These are phyloP conservation scores for Aureobasidium pullulans DNA, from an alignment of 2,329 filamentous ascomycete species.

Conservation along the genomic window DNA sequence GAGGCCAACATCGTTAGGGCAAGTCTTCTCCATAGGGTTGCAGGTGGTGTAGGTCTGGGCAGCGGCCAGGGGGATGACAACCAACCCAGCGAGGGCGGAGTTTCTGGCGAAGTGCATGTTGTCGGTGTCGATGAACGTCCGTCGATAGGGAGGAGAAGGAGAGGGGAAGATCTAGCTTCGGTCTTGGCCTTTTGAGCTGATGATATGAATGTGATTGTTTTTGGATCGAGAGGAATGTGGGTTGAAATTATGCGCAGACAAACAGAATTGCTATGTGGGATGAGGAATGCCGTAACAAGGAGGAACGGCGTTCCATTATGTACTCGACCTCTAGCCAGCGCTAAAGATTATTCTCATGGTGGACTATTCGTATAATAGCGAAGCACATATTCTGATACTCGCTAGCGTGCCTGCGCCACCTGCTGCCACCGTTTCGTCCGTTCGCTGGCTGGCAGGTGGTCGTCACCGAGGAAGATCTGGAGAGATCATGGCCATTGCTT, in stretches of 20 bases:
- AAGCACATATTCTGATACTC: slow-evolving; percentile 12
- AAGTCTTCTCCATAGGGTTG: slow-evolving; percentile 65
- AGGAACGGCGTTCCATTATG: slow-evolving; percentile 10
- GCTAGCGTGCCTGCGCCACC: slow-evolving; percentile 12
- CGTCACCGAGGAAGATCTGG: slow-evolving; percentile 7
- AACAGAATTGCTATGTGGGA: background rate
- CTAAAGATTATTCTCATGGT: background rate
- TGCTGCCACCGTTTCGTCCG: slow-evolving; percentile 10
- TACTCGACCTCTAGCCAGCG: background rate
- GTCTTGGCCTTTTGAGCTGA: slow-evolving; percentile 5
- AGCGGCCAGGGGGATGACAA: slow-evolving; percentile 40
- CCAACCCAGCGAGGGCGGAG: slow-evolving; percentile 29
- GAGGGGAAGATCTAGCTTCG: background rate
- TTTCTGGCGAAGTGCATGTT: slow-evolving; percentile 28
- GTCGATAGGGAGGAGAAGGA: background rate
- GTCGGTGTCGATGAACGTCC: slow-evolving; percentile 12
- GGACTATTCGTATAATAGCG: slow-evolving; percentile 10
- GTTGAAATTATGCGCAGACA: background rate
- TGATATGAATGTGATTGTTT: slow-evolving; percentile 10
- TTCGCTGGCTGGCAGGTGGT: slow-evolving; percentile 1
- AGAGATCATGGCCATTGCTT: background rate
- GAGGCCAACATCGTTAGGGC: slow-evolving; percentile 64
- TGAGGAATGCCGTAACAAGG: slow-evolving; percentile 10
- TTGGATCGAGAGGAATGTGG: slow-evolving; percentile 1
- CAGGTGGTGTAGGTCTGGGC: slow-evolving; percentile 74